Percentiles rank a stretch among this genome's conserved stretches.
These are phyloP conservation scores for Vitis labrusca DNA, from an alignment of 164 flowering plant species.

Conservation along the genomic window DNA sequence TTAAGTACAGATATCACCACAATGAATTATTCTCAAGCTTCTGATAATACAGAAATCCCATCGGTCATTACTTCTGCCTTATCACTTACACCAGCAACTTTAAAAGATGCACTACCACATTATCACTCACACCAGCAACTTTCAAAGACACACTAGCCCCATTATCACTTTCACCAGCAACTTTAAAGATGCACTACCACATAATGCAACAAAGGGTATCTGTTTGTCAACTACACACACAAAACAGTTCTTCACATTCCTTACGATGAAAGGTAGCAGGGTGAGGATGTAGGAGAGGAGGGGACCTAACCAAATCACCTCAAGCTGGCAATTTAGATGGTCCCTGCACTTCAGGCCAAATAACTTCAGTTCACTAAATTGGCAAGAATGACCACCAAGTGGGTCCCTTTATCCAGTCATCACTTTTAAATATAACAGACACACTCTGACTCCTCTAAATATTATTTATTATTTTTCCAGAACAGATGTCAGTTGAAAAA, in stretches of 20 bases:
- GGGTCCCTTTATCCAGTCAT: neutral
- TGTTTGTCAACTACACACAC: neutral
- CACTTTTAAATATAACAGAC: neutral
- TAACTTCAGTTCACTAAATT: neutral
- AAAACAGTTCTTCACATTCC: neutral
- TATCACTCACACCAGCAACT: no score
- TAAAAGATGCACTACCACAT: no score
- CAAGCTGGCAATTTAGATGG: slow-evolving; percentile 1
- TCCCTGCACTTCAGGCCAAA: neutral
- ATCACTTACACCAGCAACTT: no score
- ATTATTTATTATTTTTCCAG: neutral
- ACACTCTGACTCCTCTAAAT: neutral
- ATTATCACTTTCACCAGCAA: no score
- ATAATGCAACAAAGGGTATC: neutral
- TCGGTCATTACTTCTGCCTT: no score
- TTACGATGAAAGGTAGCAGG: neutral
- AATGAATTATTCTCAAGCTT: no score
- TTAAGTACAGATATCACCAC: no score
- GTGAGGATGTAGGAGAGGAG: neutral
- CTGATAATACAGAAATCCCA: no score
- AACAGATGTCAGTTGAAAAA: neutral
- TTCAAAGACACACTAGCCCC: no score
- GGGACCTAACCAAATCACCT: neutral
- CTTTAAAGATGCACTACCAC: no score
- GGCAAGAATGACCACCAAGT: neutral